Evolutionary conservation across 768 basidiomycete species (phyloP), one percentile per base, ranked within the genome.

Genomic region (Leucosporidium scottii): DNA sequence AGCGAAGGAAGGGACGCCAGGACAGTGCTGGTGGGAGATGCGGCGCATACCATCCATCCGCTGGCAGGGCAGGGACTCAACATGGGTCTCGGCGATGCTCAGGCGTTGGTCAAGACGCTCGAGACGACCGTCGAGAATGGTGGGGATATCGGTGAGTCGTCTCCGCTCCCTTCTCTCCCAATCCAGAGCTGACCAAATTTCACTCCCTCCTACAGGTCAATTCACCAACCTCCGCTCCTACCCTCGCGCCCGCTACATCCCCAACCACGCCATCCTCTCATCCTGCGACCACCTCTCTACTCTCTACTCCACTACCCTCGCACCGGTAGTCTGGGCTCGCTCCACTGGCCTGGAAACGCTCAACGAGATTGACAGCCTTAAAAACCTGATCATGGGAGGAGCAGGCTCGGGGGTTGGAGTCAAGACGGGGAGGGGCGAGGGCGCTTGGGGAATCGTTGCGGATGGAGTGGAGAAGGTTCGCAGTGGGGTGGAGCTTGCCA

Each of bases 41-140:
- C 94, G 1, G 96, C 93, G 23, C 96, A 98, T 75, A 91, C 90
- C 0, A 81, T 92, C 2, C 94, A 98, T 76, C 94, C 96, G 1
- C 84, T 98, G 31, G 94, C 93, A 0, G 96, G 96, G 3, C 94
- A 98, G 77, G 96, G 94, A 0, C 82, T 98, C 51, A 98, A 99
- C 77, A 80, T 94, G 76, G 96, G 94, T n/a, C 81, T 99, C 34
- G 87, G 82, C 1, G 94, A 99, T 76, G 90, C 87, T 4, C 83
- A 87, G 74, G 83, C 83, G 64, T 83, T 99, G 20, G 81, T 85
- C 1, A 81, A 82, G 57, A 85, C 85, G 71, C 84, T 97, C 48
- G 79, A 85, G 39, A 74, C 79, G 9, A 82, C 87, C 0, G 70
- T 88, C 25, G 71, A 75, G 18, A 77, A 81, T 2, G 94, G 94